Evolutionary conservation across 108 stramenopile species (phyloP).

Genomic region (Parmales sp.): DNA sequence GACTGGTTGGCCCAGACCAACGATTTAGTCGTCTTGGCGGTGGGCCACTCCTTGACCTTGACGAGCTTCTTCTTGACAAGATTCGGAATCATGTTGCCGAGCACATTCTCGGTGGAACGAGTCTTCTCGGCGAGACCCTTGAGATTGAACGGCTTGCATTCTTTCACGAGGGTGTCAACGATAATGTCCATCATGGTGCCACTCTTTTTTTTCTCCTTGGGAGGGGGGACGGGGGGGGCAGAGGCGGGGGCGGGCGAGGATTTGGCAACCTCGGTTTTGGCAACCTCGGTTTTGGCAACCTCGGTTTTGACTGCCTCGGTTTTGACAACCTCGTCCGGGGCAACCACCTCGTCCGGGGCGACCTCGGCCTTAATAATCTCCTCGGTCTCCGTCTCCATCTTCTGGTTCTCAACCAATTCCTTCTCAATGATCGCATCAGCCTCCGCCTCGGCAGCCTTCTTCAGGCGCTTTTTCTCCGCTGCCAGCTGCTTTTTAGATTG

Average conservation of each 20-base stretch:
- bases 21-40: neutral
- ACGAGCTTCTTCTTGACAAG: conserved; percentile 44
- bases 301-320: neutral
- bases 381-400: neutral
- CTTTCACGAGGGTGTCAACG: neutral
- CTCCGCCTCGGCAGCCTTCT: neutral
- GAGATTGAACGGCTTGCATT: conserved; percentile 50
- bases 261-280: neutral
- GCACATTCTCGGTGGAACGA: conserved; percentile 42
- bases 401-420: neutral
- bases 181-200: neutral
- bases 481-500: too few species aligned
- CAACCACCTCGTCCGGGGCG: neutral
- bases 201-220: conserved; percentile 8
- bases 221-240: neutral
- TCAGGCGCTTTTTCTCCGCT: too few species aligned
- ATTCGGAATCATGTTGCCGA: conserved; percentile 53
- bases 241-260: neutral
- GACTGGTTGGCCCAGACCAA: neutral
- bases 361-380: neutral
- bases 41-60: neutral
- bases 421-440: neutral
- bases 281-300: neutral
- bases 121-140: conserved; percentile 50
- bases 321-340: neutral